Evolutionary conservation across 495 filamentous ascomycete species (phyloP).

Genomic region (Penicillium macrosclerotiorum): DNA sequence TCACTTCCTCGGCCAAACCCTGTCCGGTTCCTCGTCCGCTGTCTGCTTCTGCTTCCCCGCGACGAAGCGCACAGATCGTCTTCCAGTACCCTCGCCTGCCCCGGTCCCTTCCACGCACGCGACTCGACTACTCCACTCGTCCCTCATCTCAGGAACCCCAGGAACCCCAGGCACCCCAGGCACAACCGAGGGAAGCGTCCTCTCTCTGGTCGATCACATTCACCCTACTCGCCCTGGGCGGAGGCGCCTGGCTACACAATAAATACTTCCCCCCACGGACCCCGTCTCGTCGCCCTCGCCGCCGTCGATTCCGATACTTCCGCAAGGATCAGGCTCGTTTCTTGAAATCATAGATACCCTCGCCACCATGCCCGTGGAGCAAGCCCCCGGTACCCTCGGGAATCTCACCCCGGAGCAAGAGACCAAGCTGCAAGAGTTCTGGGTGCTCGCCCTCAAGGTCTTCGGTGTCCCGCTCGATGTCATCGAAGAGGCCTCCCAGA

Average conservation of each 20-base stretch:
- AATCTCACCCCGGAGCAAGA: conserved; percentile 88
- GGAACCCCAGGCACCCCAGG: no score
- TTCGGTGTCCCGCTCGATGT: conserved; percentile 61
- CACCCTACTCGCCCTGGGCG: conserved; percentile 30
- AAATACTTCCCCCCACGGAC: conserved; percentile 24
- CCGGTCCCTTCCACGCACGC: conserved; percentile 20
- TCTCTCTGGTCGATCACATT: conserved; percentile 41
- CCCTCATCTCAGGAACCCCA: conserved; percentile 5
- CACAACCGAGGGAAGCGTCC: conserved; percentile 37
- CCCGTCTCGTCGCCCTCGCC: conserved; percentile 2
- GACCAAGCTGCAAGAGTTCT: conserved; percentile 82
- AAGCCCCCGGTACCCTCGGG: conserved; percentile 74
- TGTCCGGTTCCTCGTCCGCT: conserved; percentile 13
- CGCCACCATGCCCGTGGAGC: conserved; percentile 38
- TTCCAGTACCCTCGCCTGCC: conserved; percentile 13
- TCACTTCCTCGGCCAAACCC: conserved; percentile 33
- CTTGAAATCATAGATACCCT: conserved; percentile 44
- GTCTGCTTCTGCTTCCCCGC: neutral
- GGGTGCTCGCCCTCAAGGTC: conserved; percentile 72
- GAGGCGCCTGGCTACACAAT: conserved; percentile 37
- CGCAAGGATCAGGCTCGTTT: conserved; percentile 28
- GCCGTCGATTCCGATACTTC: neutral
- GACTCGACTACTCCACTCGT: conserved; percentile 32
- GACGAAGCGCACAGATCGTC: conserved; percentile 25
- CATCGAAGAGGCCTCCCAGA: conserved; percentile 21